phyloP scores from a whole-genome alignment of 768 basidiomycete genomes.

The Mycena rebaudengoi region DNA sequence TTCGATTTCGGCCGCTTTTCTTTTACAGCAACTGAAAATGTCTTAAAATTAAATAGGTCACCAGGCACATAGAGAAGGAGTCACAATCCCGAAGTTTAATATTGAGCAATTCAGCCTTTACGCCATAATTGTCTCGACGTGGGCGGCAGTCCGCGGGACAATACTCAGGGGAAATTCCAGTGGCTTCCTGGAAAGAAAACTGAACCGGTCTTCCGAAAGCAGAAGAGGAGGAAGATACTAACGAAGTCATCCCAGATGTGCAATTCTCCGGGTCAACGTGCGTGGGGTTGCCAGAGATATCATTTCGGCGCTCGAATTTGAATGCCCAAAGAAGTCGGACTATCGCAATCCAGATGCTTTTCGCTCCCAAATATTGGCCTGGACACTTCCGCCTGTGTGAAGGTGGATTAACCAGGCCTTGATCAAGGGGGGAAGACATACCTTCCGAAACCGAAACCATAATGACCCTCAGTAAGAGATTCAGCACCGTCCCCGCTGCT shows the following conservation, averaged over 20 bases:
- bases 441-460: no score
- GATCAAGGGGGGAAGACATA: no score
- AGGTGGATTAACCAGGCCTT: no score
- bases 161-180: neutral
- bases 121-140: no score
- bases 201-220: neutral
- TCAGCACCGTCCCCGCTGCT: no score
- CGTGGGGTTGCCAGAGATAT: neutral
- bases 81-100: no score
- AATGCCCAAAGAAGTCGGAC: conserved; percentile 3
- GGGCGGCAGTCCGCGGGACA: neutral
- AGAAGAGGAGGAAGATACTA: neutral
- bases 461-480: no score
- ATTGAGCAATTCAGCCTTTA: no score
- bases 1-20: no score
- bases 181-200: neutral
- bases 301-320: neutral
- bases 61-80: no score
- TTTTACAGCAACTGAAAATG: no score
- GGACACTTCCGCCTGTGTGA: conserved; percentile 3
- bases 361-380: conserved; percentile 4
- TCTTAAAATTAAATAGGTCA: no score
- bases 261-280: neutral
- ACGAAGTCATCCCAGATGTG: conserved; percentile 7
- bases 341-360: conserved; percentile 1